Percentiles rank a stretch among this genome's conserved stretches.
phyloP scores from a whole-genome alignment of 352 stramenopile genomes.

The Phytophthora podocarpi region DNA sequence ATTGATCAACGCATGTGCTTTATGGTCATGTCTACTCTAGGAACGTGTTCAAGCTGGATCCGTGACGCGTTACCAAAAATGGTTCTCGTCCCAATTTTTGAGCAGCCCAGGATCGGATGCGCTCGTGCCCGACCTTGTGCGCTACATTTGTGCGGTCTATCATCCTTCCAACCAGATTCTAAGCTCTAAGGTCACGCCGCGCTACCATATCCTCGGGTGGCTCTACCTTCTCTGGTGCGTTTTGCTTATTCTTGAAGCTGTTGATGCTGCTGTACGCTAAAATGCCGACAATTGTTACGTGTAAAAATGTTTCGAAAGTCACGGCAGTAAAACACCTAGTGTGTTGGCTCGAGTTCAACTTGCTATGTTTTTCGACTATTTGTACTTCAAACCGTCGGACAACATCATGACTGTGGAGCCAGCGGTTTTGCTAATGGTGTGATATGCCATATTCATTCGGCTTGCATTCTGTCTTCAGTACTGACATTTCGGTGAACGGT shows the following conservation, averaged over 20 bases:
- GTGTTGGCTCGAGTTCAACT: conserved; percentile 77
- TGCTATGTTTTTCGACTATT: conserved; percentile 89
- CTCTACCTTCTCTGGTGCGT: conserved; percentile 83
- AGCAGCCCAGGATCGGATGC: conserved; percentile 66
- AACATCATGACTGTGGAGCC: conserved; percentile 88
- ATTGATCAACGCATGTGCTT: not conserved
- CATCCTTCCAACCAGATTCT: conserved; percentile 85
- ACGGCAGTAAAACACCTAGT: conserved; percentile 71
- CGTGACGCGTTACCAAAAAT: conserved; percentile 86
- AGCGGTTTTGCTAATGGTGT: conserved; percentile 83
- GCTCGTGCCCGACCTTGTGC: conserved; percentile 80
- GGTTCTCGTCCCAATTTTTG: conserved; percentile 85
- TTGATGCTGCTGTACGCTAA: not conserved
- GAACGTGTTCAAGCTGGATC: conserved; percentile 77
- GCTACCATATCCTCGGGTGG: conserved; percentile 88
- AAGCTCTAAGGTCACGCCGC: conserved; percentile 82
- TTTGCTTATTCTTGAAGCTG: not conserved
- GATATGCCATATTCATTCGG: not conserved
- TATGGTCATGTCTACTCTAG: conserved; percentile 20
- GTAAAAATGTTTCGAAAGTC: conserved; percentile 21
- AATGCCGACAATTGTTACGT: not conserved
- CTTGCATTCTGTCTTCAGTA: not conserved
- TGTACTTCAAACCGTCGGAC: conserved; percentile 83
- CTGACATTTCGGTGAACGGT: conserved; percentile 6
- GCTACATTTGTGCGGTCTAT: conserved; percentile 86